Percentiles rank a stretch among this genome's conserved stretches.
Conservation (phyloP, 2,329 filamentous ascomycete genomes). For the Xylariaceae sp. region DNA sequence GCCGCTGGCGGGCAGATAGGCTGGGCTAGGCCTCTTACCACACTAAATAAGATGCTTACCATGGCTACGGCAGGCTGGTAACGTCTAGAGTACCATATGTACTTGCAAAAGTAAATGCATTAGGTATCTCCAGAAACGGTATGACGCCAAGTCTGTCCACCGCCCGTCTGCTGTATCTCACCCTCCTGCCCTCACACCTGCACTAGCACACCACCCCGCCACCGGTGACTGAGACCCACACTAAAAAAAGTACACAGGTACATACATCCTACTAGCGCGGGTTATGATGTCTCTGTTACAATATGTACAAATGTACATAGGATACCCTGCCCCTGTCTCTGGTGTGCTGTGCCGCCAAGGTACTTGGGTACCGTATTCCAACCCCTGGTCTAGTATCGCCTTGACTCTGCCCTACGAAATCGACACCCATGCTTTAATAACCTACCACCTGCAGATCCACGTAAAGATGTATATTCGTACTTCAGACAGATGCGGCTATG, state of each 20-base stretch:
- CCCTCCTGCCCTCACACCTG: no score
- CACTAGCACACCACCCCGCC: neutral
- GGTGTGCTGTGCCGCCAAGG: neutral
- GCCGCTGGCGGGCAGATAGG: neutral
- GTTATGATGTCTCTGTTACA: neutral
- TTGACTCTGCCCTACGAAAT: constrained; percentile 20
- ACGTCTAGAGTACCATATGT: neutral
- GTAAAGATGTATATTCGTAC: constrained; percentile 1
- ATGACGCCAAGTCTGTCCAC: neutral
- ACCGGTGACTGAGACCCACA: neutral
- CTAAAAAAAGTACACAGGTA: neutral
- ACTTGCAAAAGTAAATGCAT: neutral
- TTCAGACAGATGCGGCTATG: constrained; percentile 6
- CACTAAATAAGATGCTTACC: neutral
- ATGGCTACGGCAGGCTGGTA: neutral
- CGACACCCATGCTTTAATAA: constrained; percentile 14
- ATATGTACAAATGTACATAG: no score
- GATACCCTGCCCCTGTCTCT: neutral
- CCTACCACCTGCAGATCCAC: constrained; percentile 3
- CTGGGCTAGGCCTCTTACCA: neutral
- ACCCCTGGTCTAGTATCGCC: constrained; percentile 6
- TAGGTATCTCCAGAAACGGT: neutral
- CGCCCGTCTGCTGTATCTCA: no score
- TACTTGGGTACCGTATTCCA: neutral
- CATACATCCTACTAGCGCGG: no score